Conservation (phyloP, 2,329 filamentous ascomycete genomes). For the Ophiostoma angusticollis region DNA sequence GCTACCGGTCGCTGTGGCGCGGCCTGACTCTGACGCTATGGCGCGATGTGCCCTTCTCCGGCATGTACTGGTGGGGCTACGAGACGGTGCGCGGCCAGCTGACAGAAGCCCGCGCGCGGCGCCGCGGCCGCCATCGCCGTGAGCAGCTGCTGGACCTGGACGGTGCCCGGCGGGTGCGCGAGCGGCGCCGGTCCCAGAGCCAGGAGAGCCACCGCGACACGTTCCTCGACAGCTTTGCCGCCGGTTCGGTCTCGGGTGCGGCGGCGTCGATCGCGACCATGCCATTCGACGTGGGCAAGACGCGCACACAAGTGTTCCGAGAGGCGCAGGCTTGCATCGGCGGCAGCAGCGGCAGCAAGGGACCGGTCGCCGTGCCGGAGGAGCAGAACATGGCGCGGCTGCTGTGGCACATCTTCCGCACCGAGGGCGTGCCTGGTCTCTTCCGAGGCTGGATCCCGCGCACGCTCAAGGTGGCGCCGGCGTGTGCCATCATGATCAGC, state of each 20-base stretch:
- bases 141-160: slow-evolving; percentile 19
- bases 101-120: slow-evolving; percentile 51
- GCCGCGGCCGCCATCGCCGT: slow-evolving; percentile 25
- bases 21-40: slow-evolving; percentile 84
- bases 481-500: slow-evolving; percentile 98
- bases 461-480: slow-evolving; percentile 86
- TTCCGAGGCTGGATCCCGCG: slow-evolving; percentile 88
- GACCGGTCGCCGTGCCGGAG: slow-evolving; percentile 48
- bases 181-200: slow-evolving; percentile 44
- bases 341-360: slow-evolving; percentile 19
- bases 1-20: slow-evolving; percentile 77
- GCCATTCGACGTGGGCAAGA: slow-evolving; percentile 96
- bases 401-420: slow-evolving; percentile 79
- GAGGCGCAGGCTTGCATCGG: slow-evolving; percentile 29
- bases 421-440: slow-evolving; percentile 67
- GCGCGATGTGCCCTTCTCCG: slow-evolving; percentile 95
- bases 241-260: slow-evolving; percentile 71
- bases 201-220: slow-evolving; percentile 62
- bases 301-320: slow-evolving; percentile 72
- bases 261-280: slow-evolving; percentile 81
- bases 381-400: slow-evolving; percentile 67
- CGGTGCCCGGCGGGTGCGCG: slow-evolving; percentile 25
- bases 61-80: slow-evolving; percentile 97
- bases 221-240: slow-evolving; percentile 78
- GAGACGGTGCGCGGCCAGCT: slow-evolving; percentile 65